Conservation (phyloP, 78 protist genomes). For the Dictyostelium capitatum region DNA sequence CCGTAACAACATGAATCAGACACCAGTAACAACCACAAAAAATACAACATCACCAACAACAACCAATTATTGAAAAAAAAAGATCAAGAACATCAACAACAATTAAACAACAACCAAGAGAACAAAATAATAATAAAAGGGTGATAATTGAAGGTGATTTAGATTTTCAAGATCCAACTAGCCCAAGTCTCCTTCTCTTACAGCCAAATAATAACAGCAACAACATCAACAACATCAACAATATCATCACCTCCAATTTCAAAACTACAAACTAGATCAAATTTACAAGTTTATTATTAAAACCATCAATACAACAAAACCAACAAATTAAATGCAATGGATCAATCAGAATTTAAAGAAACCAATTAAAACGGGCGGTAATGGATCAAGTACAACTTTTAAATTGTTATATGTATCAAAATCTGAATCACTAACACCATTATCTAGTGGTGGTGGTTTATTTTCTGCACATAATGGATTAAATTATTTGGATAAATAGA, state of each 20-base stretch:
- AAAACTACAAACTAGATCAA: neutral
- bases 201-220: no score
- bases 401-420: constrained; percentile 2
- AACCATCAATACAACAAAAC: neutral
- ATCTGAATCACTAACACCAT: neutral
- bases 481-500: constrained; percentile 17
- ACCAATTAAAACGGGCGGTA: neutral
- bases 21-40: no score
- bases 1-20: no score
- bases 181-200: no score
- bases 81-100: neutral
- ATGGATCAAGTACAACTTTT: neutral
- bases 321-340: constrained; percentile 1
- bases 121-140: no score
- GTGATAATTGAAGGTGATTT: no score
- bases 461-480: neutral
- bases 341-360: neutral
- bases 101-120: neutral
- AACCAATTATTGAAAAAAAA: neutral
- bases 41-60: no score
- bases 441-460: constrained; percentile 24
- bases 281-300: neutral
- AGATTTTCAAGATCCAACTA: no score
- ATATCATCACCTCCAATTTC: neutral
- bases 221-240: no score